Evolutionary conservation across 2,329 filamentous ascomycete genomes (phyloP), one percentile per base, ranked within the genome.

Genomic region (Penicillium sp.): DNA sequence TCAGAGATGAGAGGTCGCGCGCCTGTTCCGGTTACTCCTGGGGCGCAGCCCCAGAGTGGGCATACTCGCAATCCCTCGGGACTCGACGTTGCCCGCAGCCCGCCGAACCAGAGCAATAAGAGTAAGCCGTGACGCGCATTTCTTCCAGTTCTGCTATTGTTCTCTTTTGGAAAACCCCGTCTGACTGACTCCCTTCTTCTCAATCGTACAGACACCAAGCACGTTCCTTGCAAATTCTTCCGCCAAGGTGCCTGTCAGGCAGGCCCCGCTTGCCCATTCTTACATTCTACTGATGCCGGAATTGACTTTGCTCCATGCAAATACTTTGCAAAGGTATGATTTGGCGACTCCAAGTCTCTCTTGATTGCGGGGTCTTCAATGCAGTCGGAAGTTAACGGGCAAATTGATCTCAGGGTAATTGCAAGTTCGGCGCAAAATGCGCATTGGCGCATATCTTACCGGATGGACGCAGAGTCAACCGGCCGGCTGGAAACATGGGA

Each of bases 221-320:
- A 97, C 76, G 93, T 99, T 37, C 93, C 93, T 33, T 99, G 93
- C 87, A 97, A 97, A 79, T 99, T 99, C 86, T 99, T 93, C 74
- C 86, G 90, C 46, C 89, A 95, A 76, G 91, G 92, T 69, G 85
- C 89, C 64, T 99, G 93, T 72, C 92, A 97, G 79, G 93, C 93
- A 50, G 93, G 93, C 62, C 88, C 88, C 69, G 89, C 91, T 58
- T 99, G 93, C 75, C 93, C 93, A 34, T 99, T 97, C 74, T 89
- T 90, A 63, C 93, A 99, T 75, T 92, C 95, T 57, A 84, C 93
- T 57, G 88, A 93, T 67, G 81, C 84, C 27, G 83, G 90, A 34
- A 82, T 87, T 43, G 89, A 96, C 69, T 91, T 88, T 54, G 84
- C 95, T 58, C 82, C 83, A 11, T 99, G 93, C 84, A 99, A 97